A percentile compares a stretch with the other conserved stretches of the same genome.
Evolutionary conservation across 225 moss, liverwort and hornwort genomes (phyloP).

Genomic region (Pseudoscleropodium purum): DNA sequence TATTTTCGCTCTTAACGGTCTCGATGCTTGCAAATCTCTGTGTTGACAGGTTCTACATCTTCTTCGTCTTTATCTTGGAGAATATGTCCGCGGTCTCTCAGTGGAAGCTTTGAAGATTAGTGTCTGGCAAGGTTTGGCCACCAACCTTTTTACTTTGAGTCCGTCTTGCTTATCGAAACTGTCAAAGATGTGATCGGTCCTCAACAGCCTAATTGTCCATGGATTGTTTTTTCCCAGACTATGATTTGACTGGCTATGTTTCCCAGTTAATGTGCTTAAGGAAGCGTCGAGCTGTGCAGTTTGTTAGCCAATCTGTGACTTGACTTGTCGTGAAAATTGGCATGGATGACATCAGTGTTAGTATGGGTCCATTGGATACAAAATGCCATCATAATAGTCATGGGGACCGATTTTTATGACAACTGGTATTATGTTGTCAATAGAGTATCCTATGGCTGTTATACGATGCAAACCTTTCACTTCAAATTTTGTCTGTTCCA

Average conservation of each 20-base stretch:
- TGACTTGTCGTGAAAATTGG: background rate
- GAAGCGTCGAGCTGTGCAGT: background rate
- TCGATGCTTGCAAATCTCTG: background rate
- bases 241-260: background rate
- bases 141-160: background rate
- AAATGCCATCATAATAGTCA: background rate
- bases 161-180: background rate
- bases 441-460: background rate
- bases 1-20: background rate
- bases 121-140: conserved; percentile 85
- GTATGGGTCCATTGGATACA: background rate
- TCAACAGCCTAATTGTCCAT: background rate
- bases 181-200: background rate
- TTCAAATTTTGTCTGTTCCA: background rate
- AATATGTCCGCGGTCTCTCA: conserved; percentile 95
- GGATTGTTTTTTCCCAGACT: background rate
- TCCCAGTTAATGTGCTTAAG: background rate
- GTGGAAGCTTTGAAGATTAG: conserved; percentile 96
- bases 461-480: background rate
- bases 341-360: background rate
- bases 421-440: background rate
- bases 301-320: background rate
- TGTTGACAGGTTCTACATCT: conserved; percentile 80
- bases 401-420: background rate
- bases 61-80: conserved; percentile 91